Evolutionary conservation across 371 early-diverging fungal genomes (phyloP), one percentile per base, ranked within the genome.

Genomic region (Mortierella sp.): DNA sequence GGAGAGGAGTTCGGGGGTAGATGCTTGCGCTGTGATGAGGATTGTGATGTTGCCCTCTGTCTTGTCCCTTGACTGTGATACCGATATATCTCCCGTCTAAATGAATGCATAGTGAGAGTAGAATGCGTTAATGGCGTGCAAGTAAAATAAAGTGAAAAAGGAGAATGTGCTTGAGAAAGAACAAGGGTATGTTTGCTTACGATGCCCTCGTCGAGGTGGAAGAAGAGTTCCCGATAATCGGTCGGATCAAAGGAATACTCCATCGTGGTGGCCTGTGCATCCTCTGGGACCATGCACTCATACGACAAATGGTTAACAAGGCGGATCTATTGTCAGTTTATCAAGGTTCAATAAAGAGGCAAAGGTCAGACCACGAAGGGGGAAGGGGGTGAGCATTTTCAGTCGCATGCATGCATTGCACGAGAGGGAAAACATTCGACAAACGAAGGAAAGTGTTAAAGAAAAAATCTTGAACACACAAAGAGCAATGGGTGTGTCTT

Each of bases 131-230:
- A 3, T 12, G 11, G 27, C 32, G 16, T 29, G 14, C 12, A 8
- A 35, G 4, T 0, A 63, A 12, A 35, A 16, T 18, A 4, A 5
- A 32, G 35, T 1, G 29, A 35, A 32, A 63, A 7, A 14, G 8
- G 29, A 14, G 16, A 60, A 10, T 0, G 56, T 32, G 14, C 7
- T 29, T 29, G 60, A 29, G 11, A 56, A n/a, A 11, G 24, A 56
- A 56, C n/a, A 56, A 56, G 16, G 14, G 3, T 0, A 3, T 3
- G 4, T 60, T 4, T 18, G 14, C 68, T 68, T 68, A 68, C 68
- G 11, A 68, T 68, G 21, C 68, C 68, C 68, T 68, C 68, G 68
- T 68, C 68, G 10, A 68, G 68, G 43, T 68, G 68, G 43, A 68
- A 41, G 18, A 38, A 68, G 41, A 68, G 11, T 10, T 68, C 68